Evolutionary conservation across 2,329 filamentous ascomycete species (phyloP), one percentile per base, ranked within the genome.

Genomic region (Alternaria arbusti): DNA sequence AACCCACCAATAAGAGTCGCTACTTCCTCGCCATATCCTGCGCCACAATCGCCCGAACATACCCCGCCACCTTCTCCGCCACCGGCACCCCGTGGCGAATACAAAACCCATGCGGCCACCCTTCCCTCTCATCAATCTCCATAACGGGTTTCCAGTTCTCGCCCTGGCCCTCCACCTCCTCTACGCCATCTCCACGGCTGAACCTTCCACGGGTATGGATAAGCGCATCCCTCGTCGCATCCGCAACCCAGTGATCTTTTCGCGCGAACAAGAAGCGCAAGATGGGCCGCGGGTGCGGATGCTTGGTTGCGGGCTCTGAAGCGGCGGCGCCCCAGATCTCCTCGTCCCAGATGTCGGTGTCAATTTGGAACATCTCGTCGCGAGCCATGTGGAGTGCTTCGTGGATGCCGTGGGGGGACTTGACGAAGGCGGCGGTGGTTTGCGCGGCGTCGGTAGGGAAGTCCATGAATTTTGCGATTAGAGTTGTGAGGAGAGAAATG

Each of bases 241-340:
- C 82, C 2, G 87, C 86, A 25, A 90, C 86, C 88, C 88, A 90
- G 70, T 88, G 86, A 71, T 90, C 88, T 51, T 85, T 79, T 36
- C 84, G 79, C 1, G 86, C 87, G 74, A 88, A 90, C 67, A 88
- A 85, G 70, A 90, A 88, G 55, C 84, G 83, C 45, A 90, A 65
- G 54, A 82, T 83, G 4, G 84, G 79, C 2, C 82, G 74, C 8
- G 80, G 72, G 49, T 80, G 71, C 15, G 71, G 67, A 44, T 76
- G 69, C 30, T 63, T 40, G 8, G 70, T 61, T 32, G 67, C 32
- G 5, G 67, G 65, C 46, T 59, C 63, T 5, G 57, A 61, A 49
- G 74, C 65, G 1, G 79, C 77, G 20, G 83, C 81, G 1, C 87
- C 87, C 88, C 88, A 90, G 44, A 90, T 79, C 61, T 88, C 86